These are phyloP conservation scores for Nemania sp. DNA, from an alignment of 2,329 filamentous ascomycete genomes.

Conservation along the genomic window DNA sequence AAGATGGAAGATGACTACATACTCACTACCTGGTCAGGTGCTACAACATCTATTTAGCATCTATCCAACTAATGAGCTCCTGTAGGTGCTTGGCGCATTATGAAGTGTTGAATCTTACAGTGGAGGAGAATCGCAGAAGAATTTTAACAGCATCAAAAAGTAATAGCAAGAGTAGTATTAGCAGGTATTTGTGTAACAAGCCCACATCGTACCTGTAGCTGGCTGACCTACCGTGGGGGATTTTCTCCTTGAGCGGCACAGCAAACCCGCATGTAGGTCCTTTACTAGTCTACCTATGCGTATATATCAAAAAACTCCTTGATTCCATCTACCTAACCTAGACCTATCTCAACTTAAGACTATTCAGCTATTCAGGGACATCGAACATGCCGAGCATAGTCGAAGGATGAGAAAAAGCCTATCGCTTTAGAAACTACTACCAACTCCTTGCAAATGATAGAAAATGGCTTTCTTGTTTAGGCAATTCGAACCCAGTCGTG, in stretches of 20 bases:
- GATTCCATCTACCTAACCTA: background rate
- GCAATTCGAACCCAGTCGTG: background rate
- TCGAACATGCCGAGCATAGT: background rate
- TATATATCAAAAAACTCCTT: too few species aligned
- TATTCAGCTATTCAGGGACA: background rate
- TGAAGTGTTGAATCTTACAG: background rate
- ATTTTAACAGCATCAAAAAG: background rate
- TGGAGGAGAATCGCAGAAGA: constrained; percentile 14
- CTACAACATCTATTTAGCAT: constrained; percentile 2
- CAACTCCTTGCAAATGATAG: background rate
- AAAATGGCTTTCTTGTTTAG: background rate
- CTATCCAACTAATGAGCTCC: background rate
- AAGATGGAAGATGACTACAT: background rate
- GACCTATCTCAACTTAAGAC: background rate
- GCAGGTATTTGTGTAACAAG: background rate
- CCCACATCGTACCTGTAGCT: background rate
- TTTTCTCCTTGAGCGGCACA: background rate
- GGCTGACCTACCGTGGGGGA: constrained; percentile 16
- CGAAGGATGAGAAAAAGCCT: background rate
- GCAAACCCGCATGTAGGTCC: background rate
- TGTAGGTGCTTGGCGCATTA: background rate
- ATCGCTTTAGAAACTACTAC: background rate
- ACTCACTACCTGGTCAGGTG: background rate
- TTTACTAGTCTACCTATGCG: too few species aligned
- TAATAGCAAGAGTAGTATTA: background rate